A percentile compares a stretch with the other conserved stretches of the same genome.
Evolutionary conservation across 1,284 basidiomycete genomes (phyloP).

Genomic region (Inonotus hispidus): DNA sequence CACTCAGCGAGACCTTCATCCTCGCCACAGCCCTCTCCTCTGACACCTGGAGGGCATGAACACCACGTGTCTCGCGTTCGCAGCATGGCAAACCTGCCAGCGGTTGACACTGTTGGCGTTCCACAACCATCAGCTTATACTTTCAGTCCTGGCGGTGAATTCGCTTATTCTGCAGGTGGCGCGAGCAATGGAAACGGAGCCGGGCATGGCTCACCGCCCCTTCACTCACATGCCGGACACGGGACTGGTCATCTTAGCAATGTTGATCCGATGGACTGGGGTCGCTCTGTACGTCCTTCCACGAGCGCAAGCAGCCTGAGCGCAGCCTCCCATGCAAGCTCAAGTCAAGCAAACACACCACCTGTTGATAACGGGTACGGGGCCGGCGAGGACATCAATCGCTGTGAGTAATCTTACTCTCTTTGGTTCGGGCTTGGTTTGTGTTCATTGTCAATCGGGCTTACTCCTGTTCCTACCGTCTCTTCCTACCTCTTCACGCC

Average conservation of each 20-base stretch:
- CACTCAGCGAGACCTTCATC: conserved; percentile 49
- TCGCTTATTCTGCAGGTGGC: conserved; percentile 61
- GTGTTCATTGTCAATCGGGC: neutral
- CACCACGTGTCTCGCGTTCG: conserved; percentile 39
- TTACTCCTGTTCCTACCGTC: conserved; percentile 23
- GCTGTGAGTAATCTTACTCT: conserved; percentile 55
- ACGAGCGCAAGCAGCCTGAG: conserved; percentile 69
- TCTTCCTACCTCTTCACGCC: conserved; percentile 30
- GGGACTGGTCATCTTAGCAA: conserved; percentile 35
- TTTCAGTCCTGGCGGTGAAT: conserved; percentile 65
- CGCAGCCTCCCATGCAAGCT: conserved; percentile 64
- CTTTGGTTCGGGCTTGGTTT: conserved; percentile 5
- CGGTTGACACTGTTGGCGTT: conserved; percentile 41
- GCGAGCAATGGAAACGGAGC: conserved; percentile 21
- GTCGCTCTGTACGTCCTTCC: conserved; percentile 50
- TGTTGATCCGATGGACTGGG: conserved; percentile 36
- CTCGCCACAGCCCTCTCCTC: conserved; percentile 55
- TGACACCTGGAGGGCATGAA: neutral
- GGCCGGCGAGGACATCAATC: conserved; percentile 61
- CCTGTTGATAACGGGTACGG: conserved; percentile 46
- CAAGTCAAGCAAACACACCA: conserved; percentile 75
- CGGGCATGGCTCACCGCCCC: conserved; percentile 16
- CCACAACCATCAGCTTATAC: conserved; percentile 37
- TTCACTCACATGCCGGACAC: conserved; percentile 27
- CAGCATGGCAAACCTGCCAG: conserved; percentile 73